phyloP scores from a whole-genome alignment of 805 yeast genomes.

The Spathaspora sp. region DNA sequence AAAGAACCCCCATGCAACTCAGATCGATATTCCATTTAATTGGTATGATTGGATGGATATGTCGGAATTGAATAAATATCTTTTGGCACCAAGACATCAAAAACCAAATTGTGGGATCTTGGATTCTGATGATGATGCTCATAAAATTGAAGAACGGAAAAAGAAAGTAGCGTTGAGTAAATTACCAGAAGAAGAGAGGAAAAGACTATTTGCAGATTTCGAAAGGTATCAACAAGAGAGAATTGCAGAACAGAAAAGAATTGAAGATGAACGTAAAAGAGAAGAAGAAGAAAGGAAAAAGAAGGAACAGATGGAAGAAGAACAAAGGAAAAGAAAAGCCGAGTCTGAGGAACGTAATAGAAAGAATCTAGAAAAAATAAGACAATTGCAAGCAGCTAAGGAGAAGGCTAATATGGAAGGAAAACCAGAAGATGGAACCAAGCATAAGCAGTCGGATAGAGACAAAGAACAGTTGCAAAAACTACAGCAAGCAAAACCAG shows the following conservation, averaged over 20 bases:
- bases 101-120: slow-evolving; percentile 41
- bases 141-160: slow-evolving; percentile 3
- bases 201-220: slow-evolving; percentile 8
- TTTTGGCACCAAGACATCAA: slow-evolving; percentile 17
- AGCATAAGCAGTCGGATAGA: background rate
- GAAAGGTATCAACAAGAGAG: slow-evolving; percentile 3
- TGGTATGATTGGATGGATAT: slow-evolving; percentile 58
- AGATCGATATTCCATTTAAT: slow-evolving; percentile 37
- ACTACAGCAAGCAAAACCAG: background rate
- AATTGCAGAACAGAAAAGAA: slow-evolving; percentile 4
- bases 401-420: background rate
- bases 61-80: slow-evolving; percentile 34
- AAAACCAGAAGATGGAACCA: slow-evolving; percentile 1
- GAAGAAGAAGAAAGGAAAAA: slow-evolving; percentile 9
- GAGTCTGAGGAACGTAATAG: slow-evolving; percentile 1
- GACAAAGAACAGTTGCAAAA: slow-evolving; percentile 4
- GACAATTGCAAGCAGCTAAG: background rate
- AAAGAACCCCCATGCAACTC: background rate
- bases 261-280: slow-evolving; percentile 7
- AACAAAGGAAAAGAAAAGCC: background rate
- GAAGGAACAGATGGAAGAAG: slow-evolving; percentile 5
- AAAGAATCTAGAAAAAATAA: background rate
- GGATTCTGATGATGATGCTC: slow-evolving; percentile 26
- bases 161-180: slow-evolving; percentile 5
- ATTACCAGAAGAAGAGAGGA: slow-evolving; percentile 7